These are phyloP conservation scores for Hericium rajendrae DNA, from an alignment of 768 basidiomycete genomes.

Conservation along the genomic window DNA sequence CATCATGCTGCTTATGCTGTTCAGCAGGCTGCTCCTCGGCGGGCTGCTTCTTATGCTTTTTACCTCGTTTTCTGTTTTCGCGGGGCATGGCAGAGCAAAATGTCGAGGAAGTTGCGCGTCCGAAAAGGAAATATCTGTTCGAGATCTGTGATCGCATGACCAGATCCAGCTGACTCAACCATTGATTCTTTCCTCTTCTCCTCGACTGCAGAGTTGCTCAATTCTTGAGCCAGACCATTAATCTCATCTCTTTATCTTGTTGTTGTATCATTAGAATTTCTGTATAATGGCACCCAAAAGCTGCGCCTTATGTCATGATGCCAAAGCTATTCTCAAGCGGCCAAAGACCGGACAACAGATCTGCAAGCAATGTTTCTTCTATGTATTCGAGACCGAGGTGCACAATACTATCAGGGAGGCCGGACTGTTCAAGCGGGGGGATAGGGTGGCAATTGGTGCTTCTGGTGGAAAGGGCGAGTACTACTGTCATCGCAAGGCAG, in stretches of 20 bases:
- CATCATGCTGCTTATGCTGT: conserved; percentile 9
- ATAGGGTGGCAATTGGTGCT: conserved; percentile 94
- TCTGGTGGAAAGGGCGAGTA: conserved; percentile 91
- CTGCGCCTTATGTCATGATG: conserved; percentile 67
- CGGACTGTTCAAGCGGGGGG: conserved; percentile 76
- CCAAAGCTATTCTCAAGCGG: conserved; percentile 81
- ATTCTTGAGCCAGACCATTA: neutral
- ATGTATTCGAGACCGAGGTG: conserved; percentile 96
- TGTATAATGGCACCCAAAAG: conserved; percentile 64
- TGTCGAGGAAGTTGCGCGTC: neutral
- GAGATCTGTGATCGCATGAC: neutral
- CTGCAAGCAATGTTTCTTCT: conserved; percentile 93
- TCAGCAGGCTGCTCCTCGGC: conserved; percentile 20
- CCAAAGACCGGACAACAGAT: conserved; percentile 98
- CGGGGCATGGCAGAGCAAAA: conserved; percentile 45
- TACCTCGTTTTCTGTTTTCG: conserved; percentile 68
- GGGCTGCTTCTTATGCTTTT: conserved; percentile 54
- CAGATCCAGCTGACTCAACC: neutral
- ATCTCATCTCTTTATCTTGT: neutral
- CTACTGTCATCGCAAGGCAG: neutral
- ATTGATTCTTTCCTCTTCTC: neutral
- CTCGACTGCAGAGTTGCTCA: neutral
- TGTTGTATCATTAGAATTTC: conserved; percentile 4
- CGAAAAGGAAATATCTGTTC: neutral
- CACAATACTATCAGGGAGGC: conserved; percentile 90